Evolutionary conservation across 2,329 filamentous ascomycete species (phyloP).

Genomic region (Gnomoniopsis smithogilvyi): DNA sequence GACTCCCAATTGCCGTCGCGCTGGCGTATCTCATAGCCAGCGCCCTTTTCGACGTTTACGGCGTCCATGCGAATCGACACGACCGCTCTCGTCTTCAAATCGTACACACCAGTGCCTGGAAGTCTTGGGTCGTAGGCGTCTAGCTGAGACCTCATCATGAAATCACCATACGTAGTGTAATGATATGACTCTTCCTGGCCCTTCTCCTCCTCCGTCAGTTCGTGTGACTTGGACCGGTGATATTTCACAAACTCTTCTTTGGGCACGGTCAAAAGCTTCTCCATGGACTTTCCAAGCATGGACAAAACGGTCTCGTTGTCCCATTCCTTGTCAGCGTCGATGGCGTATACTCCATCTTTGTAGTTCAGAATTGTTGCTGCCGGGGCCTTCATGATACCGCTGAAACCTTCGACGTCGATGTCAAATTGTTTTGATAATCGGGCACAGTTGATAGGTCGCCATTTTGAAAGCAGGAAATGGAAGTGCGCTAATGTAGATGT

Average conservation of each 20-base stretch:
- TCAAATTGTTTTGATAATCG: slow-evolving; percentile 67
- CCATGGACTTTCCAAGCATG: slow-evolving; percentile 93
- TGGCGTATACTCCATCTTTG: slow-evolving; percentile 84
- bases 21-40: slow-evolving; percentile 81
- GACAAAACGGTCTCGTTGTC: slow-evolving; percentile 83
- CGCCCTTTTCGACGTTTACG: slow-evolving; percentile 64
- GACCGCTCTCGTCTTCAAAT: slow-evolving; percentile 92
- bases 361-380: slow-evolving; percentile 78
- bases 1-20: slow-evolving; percentile 81
- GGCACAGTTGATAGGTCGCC: slow-evolving; percentile 67
- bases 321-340: slow-evolving; percentile 93
- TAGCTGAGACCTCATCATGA: slow-evolving; percentile 92
- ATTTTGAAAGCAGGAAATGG: slow-evolving; percentile 83
- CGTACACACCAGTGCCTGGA: slow-evolving; percentile 90
- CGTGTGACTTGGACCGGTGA: slow-evolving; percentile 62
- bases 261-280: slow-evolving; percentile 84
- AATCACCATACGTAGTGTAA: slow-evolving; percentile 81
- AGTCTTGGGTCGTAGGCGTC: slow-evolving; percentile 85
- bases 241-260: slow-evolving; percentile 85
- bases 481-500: slow-evolving; percentile 84
- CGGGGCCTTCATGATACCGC: slow-evolving; percentile 68
- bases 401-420: slow-evolving; percentile 63
- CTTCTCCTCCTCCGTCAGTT: slow-evolving; percentile 69
- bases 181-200: slow-evolving; percentile 77
- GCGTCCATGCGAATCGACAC: slow-evolving; percentile 89